Conservation (phyloP, 768 basidiomycete species). For the Phaeolepiota aurea region DNA sequence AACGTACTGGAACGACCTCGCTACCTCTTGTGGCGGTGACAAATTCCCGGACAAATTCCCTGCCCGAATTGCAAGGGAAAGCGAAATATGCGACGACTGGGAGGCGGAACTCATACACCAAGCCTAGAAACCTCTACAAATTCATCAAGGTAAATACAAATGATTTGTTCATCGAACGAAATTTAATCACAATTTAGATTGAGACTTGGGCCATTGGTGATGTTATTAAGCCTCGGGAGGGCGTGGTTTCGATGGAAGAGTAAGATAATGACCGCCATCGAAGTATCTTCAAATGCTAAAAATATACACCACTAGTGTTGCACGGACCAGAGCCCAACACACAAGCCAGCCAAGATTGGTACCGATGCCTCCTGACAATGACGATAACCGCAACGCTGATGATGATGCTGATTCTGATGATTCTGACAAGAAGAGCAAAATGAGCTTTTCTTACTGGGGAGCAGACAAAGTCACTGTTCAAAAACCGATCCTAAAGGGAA, state of each 20-base stretch:
- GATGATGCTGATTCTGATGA: conserved; percentile 64
- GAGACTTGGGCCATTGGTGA: conserved; percentile 84
- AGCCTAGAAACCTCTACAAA: conserved; percentile 88
- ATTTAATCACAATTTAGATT: conserved; percentile 37
- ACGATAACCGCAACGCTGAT: conserved; percentile 29
- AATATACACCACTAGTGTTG: conserved; percentile 39
- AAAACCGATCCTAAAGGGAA: conserved; percentile 57
- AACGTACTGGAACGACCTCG: conserved; percentile 83
- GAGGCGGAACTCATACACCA: conserved; percentile 65
- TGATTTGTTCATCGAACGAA: conserved; percentile 1
- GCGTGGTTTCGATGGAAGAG: conserved; percentile 89
- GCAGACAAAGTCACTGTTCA: conserved; percentile 87
- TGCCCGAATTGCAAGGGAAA: conserved; percentile 80
- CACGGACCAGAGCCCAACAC: conserved; percentile 56
- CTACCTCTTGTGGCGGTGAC: conserved; percentile 65
- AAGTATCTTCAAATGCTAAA: no score
- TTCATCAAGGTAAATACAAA: conserved; percentile 66
- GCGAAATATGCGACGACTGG: conserved; percentile 80
- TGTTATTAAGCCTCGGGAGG: conserved; percentile 66
- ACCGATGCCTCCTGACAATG: conserved; percentile 61
- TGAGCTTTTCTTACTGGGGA: conserved; percentile 93
- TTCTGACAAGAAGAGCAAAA: conserved; percentile 85
- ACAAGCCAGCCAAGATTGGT: conserved; percentile 55
- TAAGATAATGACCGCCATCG: no score
- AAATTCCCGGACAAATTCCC: conserved; percentile 62